Evolutionary conservation across 805 yeast genomes (phyloP).

Genomic region (Teunomyces cretensis): DNA sequence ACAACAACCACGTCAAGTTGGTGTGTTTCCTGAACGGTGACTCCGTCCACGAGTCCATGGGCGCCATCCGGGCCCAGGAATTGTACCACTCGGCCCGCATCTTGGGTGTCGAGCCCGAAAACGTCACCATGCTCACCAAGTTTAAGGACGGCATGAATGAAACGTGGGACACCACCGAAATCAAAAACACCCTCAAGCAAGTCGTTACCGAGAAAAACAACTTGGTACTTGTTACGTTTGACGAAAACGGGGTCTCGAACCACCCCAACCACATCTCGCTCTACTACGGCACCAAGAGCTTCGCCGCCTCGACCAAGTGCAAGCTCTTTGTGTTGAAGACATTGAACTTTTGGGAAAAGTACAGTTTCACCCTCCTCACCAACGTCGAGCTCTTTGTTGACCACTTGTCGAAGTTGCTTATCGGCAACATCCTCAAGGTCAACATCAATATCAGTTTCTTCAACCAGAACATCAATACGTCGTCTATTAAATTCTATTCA

Average conservation of each 20-base stretch:
- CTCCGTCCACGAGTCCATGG: constrained; percentile 62
- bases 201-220: constrained; percentile 20
- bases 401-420: constrained; percentile 31
- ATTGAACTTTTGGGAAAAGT: constrained; percentile 46
- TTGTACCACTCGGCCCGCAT: constrained; percentile 52
- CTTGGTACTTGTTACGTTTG: constrained; percentile 70
- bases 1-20: constrained; percentile 53
- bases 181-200: constrained; percentile 37
- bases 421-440: constrained; percentile 30
- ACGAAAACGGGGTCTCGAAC: constrained; percentile 73
- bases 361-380: constrained; percentile 47
- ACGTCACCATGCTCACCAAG: constrained; percentile 46
- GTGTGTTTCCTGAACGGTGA: constrained; percentile 79
- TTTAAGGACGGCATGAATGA: constrained; percentile 65
- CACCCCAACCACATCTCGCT: constrained; percentile 85
- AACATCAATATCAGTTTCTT: constrained; percentile 41
- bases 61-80: constrained; percentile 61
- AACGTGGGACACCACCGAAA: constrained; percentile 56
- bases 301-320: constrained; percentile 11
- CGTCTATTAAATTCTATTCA: constrained; percentile 39
- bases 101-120: constrained; percentile 46
- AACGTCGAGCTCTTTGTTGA: constrained; percentile 40
- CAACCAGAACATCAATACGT: constrained; percentile 16
- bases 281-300: constrained; percentile 48
- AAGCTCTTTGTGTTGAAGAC: constrained; percentile 34